Base-by-base conservation (phyloP, 2,329 filamentous ascomycete genomes). In the Fusarium scirpi region DNA sequence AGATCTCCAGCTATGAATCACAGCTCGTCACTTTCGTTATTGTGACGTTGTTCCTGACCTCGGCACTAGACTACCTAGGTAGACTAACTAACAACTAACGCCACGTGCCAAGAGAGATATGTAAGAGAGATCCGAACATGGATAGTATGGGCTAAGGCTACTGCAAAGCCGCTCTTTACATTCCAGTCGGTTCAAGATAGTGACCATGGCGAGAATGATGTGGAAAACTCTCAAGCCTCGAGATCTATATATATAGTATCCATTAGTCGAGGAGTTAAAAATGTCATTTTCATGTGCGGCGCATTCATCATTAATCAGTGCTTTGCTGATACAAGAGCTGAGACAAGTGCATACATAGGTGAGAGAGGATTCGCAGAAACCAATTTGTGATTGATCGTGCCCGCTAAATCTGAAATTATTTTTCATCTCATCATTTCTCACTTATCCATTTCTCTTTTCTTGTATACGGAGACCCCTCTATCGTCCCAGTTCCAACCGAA, bases 371-470 rank as follows among this genome's bases (percentile, higher is more conserved):
- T 40, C 25, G 49, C 38, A 38, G 18, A 54, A 43, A 34, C 46
- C 27, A 58, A 43, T 46, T 48, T 48, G 60, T 41, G 18, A 62
- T 58, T 53, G 44, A 58, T 53, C 48, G 51, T 20, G 46, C 34
- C 34, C 34, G 58, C 63, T 55, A 61, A 32, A 52, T 56, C 34
- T 64, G 60, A 55, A 24, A 30, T 51, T 24, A 20, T 62, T 38
- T 56, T 59, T 58, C 55, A 47, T 64, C 46, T 51, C 6, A 13
- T 64, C 32, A 40, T 53, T 71, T 59, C 53, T 72, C 44, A 46
- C 40, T 32, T 59, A 27, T 51, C 41, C 48, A 44, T 65, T 30
- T 46, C 29, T 67, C 41, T 67, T 49, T 27, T 55, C 29, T 46
- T 49, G 16, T 30, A 29, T 13, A 29, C 20, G n/a, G 20, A 56